Percentiles rank a stretch among this genome's conserved stretches.
phyloP scores from a whole-genome alignment of 768 basidiomycete genomes.

The Agaricus sinodeliciosus region DNA sequence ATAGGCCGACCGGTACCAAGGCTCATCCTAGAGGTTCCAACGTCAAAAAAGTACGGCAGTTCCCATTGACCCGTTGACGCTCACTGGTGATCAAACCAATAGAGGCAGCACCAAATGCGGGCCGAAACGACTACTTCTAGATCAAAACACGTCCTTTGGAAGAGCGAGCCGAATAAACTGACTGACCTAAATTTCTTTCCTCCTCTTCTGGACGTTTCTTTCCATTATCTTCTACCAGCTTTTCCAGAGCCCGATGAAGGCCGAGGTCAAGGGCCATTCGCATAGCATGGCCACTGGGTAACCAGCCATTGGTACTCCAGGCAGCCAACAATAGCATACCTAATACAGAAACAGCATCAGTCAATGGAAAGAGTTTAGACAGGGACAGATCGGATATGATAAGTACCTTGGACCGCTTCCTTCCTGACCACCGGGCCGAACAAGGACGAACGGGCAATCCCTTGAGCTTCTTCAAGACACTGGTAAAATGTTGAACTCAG shows the following conservation, averaged over 20 bases:
- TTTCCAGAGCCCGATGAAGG: conserved; percentile 87
- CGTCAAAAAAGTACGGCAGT: background rate
- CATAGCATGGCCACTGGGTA: conserved; percentile 93
- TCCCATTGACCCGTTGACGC: conserved; percentile 20
- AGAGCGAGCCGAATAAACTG: conserved; percentile 6
- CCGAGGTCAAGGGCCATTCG: conserved; percentile 94
- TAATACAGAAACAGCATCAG: conserved; percentile 22
- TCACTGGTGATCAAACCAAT: conserved; percentile 95
- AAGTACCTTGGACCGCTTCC: conserved; percentile 84
- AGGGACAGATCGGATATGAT: conserved; percentile 9
- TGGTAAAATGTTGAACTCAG: conserved; percentile 83
- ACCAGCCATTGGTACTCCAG: conserved; percentile 93
- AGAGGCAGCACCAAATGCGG: conserved; percentile 89
- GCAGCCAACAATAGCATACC: conserved; percentile 90
- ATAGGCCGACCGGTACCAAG: conserved; percentile 89
- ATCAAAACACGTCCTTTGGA: conserved; percentile 3
- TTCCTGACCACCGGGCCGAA: conserved; percentile 93
- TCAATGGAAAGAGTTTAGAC: conserved; percentile 4
- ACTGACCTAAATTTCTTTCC: conserved; percentile 77
- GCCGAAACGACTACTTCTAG: conserved; percentile 70
- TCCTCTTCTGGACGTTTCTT: conserved; percentile 72
- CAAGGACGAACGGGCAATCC: conserved; percentile 87
- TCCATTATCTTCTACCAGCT: conserved; percentile 70
- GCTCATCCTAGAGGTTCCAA: conserved; percentile 57
- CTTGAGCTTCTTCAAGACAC: conserved; percentile 91